Evolutionary conservation across 257 asterid species (phyloP).

Genomic region (Jacaranda mimosifolia): DNA sequence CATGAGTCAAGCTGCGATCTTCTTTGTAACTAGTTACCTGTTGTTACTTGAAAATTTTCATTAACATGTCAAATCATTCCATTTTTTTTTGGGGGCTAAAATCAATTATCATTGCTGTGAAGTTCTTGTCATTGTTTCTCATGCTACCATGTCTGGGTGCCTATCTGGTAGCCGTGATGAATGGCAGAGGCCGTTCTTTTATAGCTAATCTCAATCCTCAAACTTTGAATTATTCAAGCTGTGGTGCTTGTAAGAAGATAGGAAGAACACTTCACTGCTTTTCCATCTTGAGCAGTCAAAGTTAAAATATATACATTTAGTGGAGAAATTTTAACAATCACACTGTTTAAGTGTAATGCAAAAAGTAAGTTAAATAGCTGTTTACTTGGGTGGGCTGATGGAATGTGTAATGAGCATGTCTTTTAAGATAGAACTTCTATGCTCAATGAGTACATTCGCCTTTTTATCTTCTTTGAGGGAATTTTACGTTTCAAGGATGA

Average conservation of each 20-base stretch:
- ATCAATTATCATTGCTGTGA: slow-evolving; percentile 1
- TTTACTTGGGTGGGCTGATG: background rate
- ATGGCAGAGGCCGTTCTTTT: slow-evolving; percentile 13
- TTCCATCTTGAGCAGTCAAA: background rate
- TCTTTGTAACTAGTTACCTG: background rate
- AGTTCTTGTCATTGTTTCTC: background rate
- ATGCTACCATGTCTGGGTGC: slow-evolving; percentile 17
- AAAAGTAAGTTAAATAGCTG: background rate
- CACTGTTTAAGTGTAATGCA: slow-evolving; percentile 4
- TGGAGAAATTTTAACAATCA: slow-evolving; percentile 4
- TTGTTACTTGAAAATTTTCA: slow-evolving; percentile 9
- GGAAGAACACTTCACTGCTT: background rate
- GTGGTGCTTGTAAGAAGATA: background rate
- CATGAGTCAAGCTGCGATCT: slow-evolving; percentile 2
- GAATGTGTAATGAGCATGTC: slow-evolving; percentile 18
- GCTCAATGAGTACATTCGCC: slow-evolving; percentile 7
- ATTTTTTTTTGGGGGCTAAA: background rate
- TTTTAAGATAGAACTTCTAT: slow-evolving; percentile 2
- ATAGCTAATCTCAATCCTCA: background rate
- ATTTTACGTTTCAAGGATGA: slow-evolving; percentile 23
- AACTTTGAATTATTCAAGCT: background rate
- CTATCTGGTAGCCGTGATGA: slow-evolving; percentile 1
- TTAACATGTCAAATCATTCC: slow-evolving; percentile 10
- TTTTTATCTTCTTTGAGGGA: slow-evolving; percentile 12
- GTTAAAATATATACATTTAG: background rate